Evolutionary conservation across 108 stramenopile genomes (phyloP).

Genomic region (Fragilaria radians): DNA sequence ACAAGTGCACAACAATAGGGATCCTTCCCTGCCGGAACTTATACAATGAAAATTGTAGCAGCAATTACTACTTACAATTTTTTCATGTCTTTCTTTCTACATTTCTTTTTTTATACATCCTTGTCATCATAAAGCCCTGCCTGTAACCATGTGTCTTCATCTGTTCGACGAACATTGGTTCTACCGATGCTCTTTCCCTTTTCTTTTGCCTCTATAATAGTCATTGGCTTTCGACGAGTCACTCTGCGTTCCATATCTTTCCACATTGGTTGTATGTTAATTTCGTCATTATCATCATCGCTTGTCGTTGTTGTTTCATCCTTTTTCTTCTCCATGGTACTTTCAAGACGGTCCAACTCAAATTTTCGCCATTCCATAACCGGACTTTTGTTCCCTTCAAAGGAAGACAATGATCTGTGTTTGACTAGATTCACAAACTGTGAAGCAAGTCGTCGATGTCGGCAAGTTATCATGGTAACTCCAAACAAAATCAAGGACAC

Average conservation of each 20-base stretch:
- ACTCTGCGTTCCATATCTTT: constrained; percentile 84
- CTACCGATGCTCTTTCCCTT: constrained; percentile 66
- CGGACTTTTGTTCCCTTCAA: too few relatives aligned
- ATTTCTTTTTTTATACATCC: constrained; percentile 1
- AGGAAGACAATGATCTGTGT: too few relatives aligned
- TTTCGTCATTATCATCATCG: constrained; percentile 49
- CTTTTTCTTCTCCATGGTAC: constrained; percentile 8
- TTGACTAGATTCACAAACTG: too few relatives aligned
- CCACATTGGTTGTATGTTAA: constrained; percentile 88
- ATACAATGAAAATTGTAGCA: too few relatives aligned
- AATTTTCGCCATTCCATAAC: constrained; percentile 40
- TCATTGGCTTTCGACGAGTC: constrained; percentile 48
- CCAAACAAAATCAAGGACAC: too few relatives aligned
- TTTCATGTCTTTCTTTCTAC: constrained; percentile 3
- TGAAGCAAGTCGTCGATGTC: too few relatives aligned
- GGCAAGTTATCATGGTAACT: too few relatives aligned
- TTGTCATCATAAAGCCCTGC: constrained; percentile 61
- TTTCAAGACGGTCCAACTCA: constrained; percentile 30
- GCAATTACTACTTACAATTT: too few relatives aligned
- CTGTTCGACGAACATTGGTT: constrained; percentile 62
- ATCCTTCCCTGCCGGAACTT: too few relatives aligned
- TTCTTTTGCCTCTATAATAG: constrained; percentile 36
- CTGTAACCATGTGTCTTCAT: constrained; percentile 79
- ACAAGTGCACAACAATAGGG: too few relatives aligned
- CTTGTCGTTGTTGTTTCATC: too few relatives aligned